A percentile compares a stretch with the other conserved stretches of the same genome.
These are phyloP conservation scores for Aspergillus ustus DNA, from an alignment of 2,329 filamentous ascomycete species.

Conservation along the genomic window DNA sequence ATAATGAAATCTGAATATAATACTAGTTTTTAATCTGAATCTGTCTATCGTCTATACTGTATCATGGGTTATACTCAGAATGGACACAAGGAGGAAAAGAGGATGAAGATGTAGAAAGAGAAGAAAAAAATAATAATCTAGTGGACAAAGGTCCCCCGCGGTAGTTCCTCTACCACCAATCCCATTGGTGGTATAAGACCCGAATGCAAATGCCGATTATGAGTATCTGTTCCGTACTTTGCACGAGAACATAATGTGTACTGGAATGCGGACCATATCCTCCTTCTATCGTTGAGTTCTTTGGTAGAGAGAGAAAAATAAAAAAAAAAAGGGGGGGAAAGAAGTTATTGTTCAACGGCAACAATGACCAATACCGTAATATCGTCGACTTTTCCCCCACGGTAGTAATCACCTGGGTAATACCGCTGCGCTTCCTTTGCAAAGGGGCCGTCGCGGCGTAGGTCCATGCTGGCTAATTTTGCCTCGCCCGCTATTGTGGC, in stretches of 20 bases:
- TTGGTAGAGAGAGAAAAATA: neutral
- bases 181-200: neutral
- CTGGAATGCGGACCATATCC: too few relatives aligned
- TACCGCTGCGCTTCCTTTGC: slow-evolving; percentile 90
- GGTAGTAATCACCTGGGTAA: slow-evolving; percentile 84
- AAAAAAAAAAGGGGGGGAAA: neutral
- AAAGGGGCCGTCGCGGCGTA: slow-evolving; percentile 85
- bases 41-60: neutral
- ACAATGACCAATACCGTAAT: slow-evolving; percentile 85
- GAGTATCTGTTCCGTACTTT: neutral
- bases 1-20: too few relatives aligned
- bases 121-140: neutral
- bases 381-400: slow-evolving; percentile 93
- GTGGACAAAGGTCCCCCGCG: too few relatives aligned
- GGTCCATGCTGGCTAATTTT: slow-evolving; percentile 81
- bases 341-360: slow-evolving; percentile 64
- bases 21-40: neutral
- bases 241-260: neutral
- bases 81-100: neutral
- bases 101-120: neutral
- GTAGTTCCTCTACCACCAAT: too few relatives aligned
- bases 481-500: slow-evolving; percentile 79
- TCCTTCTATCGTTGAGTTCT: neutral
- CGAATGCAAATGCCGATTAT: neutral
- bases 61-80: neutral